Conservation (phyloP, 805 yeast genomes). For the Nadsonia fulvescens region DNA sequence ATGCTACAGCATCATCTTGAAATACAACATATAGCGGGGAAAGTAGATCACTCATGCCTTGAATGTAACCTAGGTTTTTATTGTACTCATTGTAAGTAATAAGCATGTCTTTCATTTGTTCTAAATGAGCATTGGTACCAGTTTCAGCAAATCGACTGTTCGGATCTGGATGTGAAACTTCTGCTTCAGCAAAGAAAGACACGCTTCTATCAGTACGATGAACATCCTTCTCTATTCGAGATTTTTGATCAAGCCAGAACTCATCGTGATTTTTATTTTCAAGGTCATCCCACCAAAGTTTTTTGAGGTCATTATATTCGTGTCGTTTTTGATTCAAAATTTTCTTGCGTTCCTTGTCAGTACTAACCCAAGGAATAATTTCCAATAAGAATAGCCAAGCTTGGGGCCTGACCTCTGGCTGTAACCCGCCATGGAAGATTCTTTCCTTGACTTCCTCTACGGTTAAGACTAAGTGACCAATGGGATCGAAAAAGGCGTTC, state of each 20-base stretch:
- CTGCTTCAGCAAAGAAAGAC: constrained; percentile 37
- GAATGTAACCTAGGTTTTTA: constrained; percentile 78
- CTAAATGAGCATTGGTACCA: constrained; percentile 63
- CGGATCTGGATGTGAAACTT: constrained; percentile 23
- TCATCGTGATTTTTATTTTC: constrained; percentile 37
- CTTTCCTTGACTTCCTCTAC: constrained; percentile 61
- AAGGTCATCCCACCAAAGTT: constrained; percentile 52
- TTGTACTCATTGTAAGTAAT: constrained; percentile 77
- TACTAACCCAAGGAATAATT: constrained; percentile 80
- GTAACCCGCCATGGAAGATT: constrained; percentile 80
- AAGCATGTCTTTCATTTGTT: constrained; percentile 54
- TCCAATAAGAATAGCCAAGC: constrained; percentile 80
- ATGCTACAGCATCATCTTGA: constrained; percentile 59
- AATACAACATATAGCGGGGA: constrained; percentile 58
- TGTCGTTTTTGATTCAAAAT: constrained; percentile 36
- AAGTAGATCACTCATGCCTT: constrained; percentile 90
- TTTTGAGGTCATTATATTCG: constrained; percentile 42
- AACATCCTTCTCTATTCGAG: constrained; percentile 83
- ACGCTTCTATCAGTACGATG: constrained; percentile 76
- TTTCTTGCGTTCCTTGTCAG: constrained; percentile 45
- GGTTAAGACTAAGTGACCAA: constrained; percentile 61
- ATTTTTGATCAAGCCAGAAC: constrained; percentile 79
- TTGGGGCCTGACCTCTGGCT: constrained; percentile 38
- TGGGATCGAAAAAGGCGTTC: constrained; percentile 64
- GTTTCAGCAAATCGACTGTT: constrained; percentile 39